A percentile compares a stretch with the other conserved stretches of the same genome.
These are phyloP conservation scores for Mycena belliarum DNA, from an alignment of 768 basidiomycete genomes.

Conservation along the genomic window DNA sequence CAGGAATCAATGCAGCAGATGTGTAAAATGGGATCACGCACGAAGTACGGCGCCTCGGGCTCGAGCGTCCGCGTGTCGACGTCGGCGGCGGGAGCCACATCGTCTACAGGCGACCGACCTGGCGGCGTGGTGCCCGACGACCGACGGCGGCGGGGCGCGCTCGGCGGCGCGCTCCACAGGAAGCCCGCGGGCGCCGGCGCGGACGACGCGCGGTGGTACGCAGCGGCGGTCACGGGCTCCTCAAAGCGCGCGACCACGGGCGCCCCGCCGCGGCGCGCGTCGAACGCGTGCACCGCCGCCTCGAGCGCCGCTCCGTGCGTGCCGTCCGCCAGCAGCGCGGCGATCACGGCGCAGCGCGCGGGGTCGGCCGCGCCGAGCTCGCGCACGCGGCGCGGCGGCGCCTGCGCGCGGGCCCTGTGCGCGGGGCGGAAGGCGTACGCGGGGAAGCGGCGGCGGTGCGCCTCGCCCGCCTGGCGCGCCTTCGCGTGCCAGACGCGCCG, in stretches of 20 bases:
- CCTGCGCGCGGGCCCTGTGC: background rate
- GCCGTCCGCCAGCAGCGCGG: background rate
- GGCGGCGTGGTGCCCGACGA: background rate
- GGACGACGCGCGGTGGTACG: background rate
- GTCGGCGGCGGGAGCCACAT: background rate
- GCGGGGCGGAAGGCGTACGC: constrained; percentile 71
- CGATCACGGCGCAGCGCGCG: constrained; percentile 21
- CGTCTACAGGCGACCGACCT: background rate
- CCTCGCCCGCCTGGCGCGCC: constrained; percentile 68
- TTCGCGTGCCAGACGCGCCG: constrained; percentile 75
- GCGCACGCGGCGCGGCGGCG: constrained; percentile 23
- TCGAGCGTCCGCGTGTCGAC: background rate
- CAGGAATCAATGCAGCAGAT: too few relatives aligned
- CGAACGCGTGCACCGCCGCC: background rate
- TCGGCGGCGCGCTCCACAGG: background rate
- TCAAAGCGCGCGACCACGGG: background rate
- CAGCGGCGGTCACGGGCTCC: background rate
- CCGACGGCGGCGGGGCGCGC: background rate
- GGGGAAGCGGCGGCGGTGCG: constrained; percentile 73
- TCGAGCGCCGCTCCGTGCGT: background rate
- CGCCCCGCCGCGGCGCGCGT: constrained; percentile 27
- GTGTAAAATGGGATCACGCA: too few relatives aligned
- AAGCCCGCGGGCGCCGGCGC: background rate
- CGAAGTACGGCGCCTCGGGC: background rate
- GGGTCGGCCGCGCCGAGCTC: background rate